A percentile compares a stretch with the other conserved stretches of the same genome.
Evolutionary conservation across 148 eudicot genomes (phyloP).

Genomic region (Heliamphora exappendiculata): DNA sequence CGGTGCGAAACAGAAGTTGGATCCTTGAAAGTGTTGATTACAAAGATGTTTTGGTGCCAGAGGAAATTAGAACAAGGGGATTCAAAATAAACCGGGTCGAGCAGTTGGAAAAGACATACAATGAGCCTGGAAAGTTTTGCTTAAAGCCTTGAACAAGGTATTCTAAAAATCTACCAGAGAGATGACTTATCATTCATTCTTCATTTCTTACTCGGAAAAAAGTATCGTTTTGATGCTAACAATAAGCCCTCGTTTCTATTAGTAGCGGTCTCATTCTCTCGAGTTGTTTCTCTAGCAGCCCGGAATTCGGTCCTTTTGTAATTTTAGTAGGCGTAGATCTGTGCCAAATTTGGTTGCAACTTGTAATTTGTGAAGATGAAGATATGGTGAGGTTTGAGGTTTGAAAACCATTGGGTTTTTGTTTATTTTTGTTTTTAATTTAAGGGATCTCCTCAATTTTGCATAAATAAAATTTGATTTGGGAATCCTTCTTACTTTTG

Average conservation of each 20-base stretch:
- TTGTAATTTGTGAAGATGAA: background rate
- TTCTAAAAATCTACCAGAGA: slow-evolving; percentile 2
- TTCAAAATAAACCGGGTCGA: slow-evolving; percentile 72
- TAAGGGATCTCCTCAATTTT: background rate
- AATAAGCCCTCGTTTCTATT: background rate
- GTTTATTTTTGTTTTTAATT: background rate
- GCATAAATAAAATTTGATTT: background rate
- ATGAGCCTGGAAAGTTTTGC: slow-evolving; percentile 56
- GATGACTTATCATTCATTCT: background rate
- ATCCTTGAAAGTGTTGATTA: slow-evolving; percentile 60
- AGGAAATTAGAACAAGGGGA: slow-evolving; percentile 85
- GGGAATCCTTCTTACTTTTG: background rate
- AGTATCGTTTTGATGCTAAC: slow-evolving; percentile 5
- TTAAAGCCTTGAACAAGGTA: slow-evolving; percentile 53
- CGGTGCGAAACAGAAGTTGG: slow-evolving; percentile 79
- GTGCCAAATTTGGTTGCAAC: background rate
- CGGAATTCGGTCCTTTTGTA: background rate
- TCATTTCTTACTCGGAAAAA: background rate
- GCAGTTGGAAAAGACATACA: slow-evolving; percentile 67
- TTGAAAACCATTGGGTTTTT: background rate
- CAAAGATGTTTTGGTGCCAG: slow-evolving; percentile 60
- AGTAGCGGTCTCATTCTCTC: background rate
- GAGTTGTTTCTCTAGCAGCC: background rate
- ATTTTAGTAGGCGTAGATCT: background rate
- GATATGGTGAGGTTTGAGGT: background rate